These are phyloP conservation scores for Ophiostoma sp. DNA, from an alignment of 2,329 filamentous ascomycete species.

Conservation along the genomic window DNA sequence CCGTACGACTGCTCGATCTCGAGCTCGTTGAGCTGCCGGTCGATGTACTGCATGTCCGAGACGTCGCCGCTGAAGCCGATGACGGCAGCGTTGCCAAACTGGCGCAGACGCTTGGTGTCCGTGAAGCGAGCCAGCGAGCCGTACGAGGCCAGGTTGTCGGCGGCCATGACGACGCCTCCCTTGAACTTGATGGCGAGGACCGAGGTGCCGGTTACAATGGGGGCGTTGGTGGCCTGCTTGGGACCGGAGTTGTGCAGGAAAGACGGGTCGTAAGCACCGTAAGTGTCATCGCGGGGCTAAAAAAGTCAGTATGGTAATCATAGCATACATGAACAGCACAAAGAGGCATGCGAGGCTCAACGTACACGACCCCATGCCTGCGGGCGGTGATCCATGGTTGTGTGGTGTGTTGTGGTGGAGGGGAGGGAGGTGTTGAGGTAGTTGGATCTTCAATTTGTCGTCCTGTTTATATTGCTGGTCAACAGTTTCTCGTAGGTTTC, in stretches of 20 bases:
- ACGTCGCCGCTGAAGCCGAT: conserved; percentile 96
- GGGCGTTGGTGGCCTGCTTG: conserved; percentile 82
- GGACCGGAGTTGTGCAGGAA: conserved; percentile 69
- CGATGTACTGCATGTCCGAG: conserved; percentile 98
- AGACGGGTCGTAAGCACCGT: conserved; percentile 84
- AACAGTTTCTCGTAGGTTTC: not conserved
- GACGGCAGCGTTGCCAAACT: conserved; percentile 77
- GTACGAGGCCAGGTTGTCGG: conserved; percentile 96
- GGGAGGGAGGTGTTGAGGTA: not conserved
- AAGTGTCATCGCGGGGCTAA: conserved; percentile 94
- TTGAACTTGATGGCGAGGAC: conserved; percentile 94
- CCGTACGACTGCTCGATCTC: conserved; percentile 86
- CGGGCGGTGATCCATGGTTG: conserved; percentile 63
- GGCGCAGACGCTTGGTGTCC: conserved; percentile 89
- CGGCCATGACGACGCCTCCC: conserved; percentile 90
- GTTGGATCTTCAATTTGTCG: not conserved
- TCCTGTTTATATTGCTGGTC: not conserved
- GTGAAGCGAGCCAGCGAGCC: conserved; percentile 95
- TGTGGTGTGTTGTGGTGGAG: conserved; percentile 2
- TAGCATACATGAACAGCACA: not conserved
- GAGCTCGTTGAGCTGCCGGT: conserved; percentile 82
- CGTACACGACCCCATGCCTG: conserved; percentile 68
- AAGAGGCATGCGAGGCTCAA: conserved; percentile 25
- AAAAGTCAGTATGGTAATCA: not conserved
- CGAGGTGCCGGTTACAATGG: conserved; percentile 93